Conservation (phyloP, 495 filamentous ascomycete genomes). For the Penicillium desertorum region DNA sequence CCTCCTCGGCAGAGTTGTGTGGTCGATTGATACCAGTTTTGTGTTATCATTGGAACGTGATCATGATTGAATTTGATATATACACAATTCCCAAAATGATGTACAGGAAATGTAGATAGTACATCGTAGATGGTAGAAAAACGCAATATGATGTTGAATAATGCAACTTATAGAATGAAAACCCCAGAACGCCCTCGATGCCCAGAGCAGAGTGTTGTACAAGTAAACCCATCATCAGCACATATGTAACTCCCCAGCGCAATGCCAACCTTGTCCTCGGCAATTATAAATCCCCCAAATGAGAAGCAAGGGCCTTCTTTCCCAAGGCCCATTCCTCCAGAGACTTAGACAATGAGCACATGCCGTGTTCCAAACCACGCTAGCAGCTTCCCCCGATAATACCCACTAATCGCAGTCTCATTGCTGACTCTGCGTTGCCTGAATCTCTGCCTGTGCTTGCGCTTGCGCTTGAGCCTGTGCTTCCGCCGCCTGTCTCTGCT, state of each 20-base stretch:
- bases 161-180: neutral
- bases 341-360: neutral
- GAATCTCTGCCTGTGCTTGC: constrained; percentile 23
- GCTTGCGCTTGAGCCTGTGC: constrained; percentile 40
- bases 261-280: constrained; percentile 3
- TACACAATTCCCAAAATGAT: constrained; percentile 9
- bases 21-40: neutral
- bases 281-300: neutral
- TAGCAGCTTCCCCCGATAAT: neutral
- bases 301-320: too few relatives aligned
- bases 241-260: constrained; percentile 20
- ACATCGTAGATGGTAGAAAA: constrained; percentile 7
- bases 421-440: constrained; percentile 14
- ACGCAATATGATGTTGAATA: neutral
- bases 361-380: neutral
- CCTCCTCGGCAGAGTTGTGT: neutral
- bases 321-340: neutral
- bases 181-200: constrained; percentile 34
- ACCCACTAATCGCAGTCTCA: neutral
- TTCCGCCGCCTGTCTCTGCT: constrained; percentile 53
- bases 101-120: constrained; percentile 14
- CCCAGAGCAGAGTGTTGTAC: constrained; percentile 44
- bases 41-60: constrained; percentile 12
- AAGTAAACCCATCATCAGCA: constrained; percentile 21
- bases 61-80: constrained; percentile 15